These are phyloP conservation scores for Aphanomyces euteiches DNA, from an alignment of 352 stramenopile species.

Conservation along the genomic window DNA sequence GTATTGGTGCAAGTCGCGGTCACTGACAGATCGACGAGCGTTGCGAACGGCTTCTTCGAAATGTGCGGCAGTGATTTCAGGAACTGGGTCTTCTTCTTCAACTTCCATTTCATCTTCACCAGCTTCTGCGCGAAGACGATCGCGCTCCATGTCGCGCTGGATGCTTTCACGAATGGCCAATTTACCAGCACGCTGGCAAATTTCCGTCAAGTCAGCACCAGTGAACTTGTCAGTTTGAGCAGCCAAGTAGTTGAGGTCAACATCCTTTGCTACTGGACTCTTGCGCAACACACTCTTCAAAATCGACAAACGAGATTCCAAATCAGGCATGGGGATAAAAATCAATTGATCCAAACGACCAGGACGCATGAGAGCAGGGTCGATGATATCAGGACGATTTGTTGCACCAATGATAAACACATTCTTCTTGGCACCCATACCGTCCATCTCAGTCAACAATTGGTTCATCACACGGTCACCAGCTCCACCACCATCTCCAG, in stretches of 20 bases:
- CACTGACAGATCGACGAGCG: conserved; percentile 95
- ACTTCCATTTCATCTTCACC: conserved; percentile 92
- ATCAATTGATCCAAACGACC: conserved; percentile 94
- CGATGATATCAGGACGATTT: conserved; percentile 97
- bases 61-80: conserved; percentile 92
- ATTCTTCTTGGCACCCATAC: conserved; percentile 98
- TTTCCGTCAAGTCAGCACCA: conserved; percentile 99
- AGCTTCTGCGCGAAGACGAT: conserved; percentile 91
- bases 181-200: conserved; percentile 99
- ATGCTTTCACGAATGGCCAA: conserved; percentile 99
- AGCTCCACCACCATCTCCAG: conserved; percentile 94
- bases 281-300: conserved; percentile 96
- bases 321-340: conserved; percentile 97
- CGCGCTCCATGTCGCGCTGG: conserved; percentile 96
- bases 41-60: conserved; percentile 98
- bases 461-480: conserved; percentile 99
- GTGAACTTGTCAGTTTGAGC: conserved; percentile 98
- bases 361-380: conserved; percentile 95
- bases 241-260: conserved; percentile 97
- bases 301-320: conserved; percentile 94
- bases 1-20: conserved; percentile 95
- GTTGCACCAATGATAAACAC: conserved; percentile 98
- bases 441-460: conserved; percentile 99
- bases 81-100: conserved; percentile 95
- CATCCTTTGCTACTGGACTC: conserved; percentile 96